Evolutionary conservation across 1,139 yeast species (phyloP).

Genomic region (Pichia inconspicua): DNA sequence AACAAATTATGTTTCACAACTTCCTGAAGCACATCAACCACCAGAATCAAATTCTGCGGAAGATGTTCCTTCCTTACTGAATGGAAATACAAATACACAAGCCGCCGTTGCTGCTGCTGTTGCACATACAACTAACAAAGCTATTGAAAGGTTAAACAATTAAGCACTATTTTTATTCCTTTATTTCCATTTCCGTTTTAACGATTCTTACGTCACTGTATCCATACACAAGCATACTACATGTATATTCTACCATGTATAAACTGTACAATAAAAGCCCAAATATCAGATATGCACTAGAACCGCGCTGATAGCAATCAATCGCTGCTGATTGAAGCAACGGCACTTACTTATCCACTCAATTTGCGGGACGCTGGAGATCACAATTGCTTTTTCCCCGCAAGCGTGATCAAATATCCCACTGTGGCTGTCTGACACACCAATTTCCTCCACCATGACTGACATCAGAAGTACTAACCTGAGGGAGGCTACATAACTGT

Average conservation of each 20-base stretch:
- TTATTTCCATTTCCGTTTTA: neutral
- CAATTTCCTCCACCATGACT: too few species aligned
- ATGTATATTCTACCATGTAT: too few species aligned
- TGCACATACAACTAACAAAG: conserved; percentile 21
- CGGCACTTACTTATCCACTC: neutral
- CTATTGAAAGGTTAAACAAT: conserved; percentile 14
- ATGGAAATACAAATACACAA: conserved; percentile 29
- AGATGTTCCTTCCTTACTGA: conserved; percentile 14
- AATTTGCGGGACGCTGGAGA: neutral
- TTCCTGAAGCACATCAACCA: conserved; percentile 13
- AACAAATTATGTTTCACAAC: conserved; percentile 20
- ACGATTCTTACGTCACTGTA: neutral
- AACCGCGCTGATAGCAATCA: too few species aligned
- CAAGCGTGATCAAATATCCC: neutral
- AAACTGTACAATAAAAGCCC: neutral
- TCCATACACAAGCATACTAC: neutral
- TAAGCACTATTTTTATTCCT: neutral
- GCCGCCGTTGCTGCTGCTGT: conserved; percentile 29
- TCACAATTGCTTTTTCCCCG: neutral
- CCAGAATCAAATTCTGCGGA: conserved; percentile 6
- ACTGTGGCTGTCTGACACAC: neutral
- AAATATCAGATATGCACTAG: neutral
- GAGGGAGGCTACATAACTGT: too few species aligned
- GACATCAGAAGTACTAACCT: too few species aligned
- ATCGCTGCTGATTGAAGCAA: too few species aligned